Base-by-base conservation (phyloP, 768 basidiomycete species). In the Pisolithus sp. region DNA sequence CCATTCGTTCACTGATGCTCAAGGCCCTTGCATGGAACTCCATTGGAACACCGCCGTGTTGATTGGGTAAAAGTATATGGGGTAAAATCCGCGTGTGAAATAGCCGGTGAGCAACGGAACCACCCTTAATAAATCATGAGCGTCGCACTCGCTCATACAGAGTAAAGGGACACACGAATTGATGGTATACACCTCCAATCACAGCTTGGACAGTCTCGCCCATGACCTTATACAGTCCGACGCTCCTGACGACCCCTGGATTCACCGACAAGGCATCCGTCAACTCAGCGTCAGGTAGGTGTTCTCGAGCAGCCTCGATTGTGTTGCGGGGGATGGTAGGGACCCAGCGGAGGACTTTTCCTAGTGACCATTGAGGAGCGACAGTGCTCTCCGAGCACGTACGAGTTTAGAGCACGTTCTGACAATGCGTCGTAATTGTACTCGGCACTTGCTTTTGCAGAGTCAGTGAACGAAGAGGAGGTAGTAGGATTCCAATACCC, bases 151-250 rank as follows among this genome's bases (percentile, higher is more conserved):
- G 53, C 26, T 26, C 9, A 69, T 55, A 10, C 72, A 62, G 56
- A 57, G 44, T 8, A 36, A 52, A 48, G 31, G 23, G 48, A 74
- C 88, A 53, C 60, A 92, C 89, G 65, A 83, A 88, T 71, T 93
- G 87, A 59, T 85, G 81, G 60, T 82, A 89, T 12, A 90, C 76
- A 6, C 82, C 86, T 21, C 89, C 89, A 28, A 90, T 67, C 15
- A 89, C 73, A 3, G 86, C 89, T 57, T 85, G 81, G 5, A 90
- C 86, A 0, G 83, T 76, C 52, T 86, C 82, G 2, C 89, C 89
- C 60, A 84, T 79, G 18, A 90, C 82, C 59, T 90, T 91, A 59
- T 84, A 84, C 49, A 90, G 63, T 2, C 89, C 89, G 2, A 85
- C 78, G 38, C 77, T 74, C 54, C 68, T 70, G 44, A 78, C 63